These are phyloP conservation scores for Neofusicoccum laricinum DNA, from an alignment of 2,329 filamentous ascomycete genomes.

Conservation along the genomic window DNA sequence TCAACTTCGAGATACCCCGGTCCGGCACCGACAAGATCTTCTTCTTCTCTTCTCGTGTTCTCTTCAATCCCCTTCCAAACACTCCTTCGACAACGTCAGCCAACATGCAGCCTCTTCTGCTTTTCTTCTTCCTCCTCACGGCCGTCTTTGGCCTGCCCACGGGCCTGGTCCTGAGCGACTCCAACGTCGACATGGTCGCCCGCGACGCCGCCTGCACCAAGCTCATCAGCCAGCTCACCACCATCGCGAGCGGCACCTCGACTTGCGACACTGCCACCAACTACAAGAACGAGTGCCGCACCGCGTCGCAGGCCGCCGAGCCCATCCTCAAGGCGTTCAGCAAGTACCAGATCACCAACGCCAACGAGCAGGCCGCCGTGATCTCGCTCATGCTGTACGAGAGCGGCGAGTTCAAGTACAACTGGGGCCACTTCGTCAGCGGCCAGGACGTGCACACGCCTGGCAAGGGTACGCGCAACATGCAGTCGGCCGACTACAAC, in stretches of 20 bases:
- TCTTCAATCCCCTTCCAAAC: neutral
- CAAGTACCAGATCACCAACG: slow-evolving; percentile 54
- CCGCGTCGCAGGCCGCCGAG: slow-evolving; percentile 59
- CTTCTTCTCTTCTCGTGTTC: neutral
- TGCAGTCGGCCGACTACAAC: slow-evolving; percentile 59
- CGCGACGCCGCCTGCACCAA: neutral
- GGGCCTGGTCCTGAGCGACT: neutral
- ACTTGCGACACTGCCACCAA: slow-evolving; percentile 48
- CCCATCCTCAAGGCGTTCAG: slow-evolving; percentile 56
- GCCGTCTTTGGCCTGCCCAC: neutral
- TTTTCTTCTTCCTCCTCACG: neutral
- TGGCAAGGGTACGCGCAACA: slow-evolving; percentile 70
- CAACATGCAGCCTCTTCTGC: neutral
- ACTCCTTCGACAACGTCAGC: neutral
- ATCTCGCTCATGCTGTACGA: slow-evolving; percentile 71
- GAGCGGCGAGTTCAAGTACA: slow-evolving; percentile 67
- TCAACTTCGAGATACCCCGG: slow-evolving; percentile 1
- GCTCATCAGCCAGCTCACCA: slow-evolving; percentile 33
- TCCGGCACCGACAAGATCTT: neutral
- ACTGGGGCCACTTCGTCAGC: slow-evolving; percentile 62
- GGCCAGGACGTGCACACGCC: slow-evolving; percentile 33
- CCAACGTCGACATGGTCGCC: neutral
- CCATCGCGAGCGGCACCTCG: slow-evolving; percentile 57
- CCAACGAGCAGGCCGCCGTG: slow-evolving; percentile 65
- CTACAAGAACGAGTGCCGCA: slow-evolving; percentile 60